Conservation (phyloP, 805 yeast genomes). For the Metahyphopichia silvanorum region DNA sequence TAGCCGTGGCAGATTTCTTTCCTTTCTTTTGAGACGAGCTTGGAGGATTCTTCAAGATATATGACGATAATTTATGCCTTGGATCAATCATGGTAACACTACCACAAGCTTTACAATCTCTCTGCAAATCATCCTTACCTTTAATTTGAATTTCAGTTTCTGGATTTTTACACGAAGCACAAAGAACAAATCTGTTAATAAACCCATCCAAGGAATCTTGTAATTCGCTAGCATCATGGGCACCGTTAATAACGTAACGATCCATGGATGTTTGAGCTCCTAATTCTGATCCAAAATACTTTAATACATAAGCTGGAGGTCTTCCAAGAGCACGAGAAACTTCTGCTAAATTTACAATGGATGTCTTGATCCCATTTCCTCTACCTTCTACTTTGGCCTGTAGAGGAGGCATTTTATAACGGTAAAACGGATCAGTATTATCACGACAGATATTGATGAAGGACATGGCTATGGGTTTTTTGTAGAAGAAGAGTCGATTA, state of each 20-base stretch:
- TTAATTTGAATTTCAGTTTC: conserved; percentile 88
- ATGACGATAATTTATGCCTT: conserved; percentile 82
- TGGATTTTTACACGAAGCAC: conserved; percentile 95
- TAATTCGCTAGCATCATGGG: conserved; percentile 82
- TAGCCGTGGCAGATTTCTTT: conserved; percentile 81
- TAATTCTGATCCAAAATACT: conserved; percentile 92
- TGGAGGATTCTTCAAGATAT: conserved; percentile 87
- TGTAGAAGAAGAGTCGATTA: neutral
- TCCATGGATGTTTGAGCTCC: conserved; percentile 92
- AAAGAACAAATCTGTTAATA: conserved; percentile 86
- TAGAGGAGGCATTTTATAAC: conserved; percentile 98
- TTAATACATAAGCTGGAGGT: conserved; percentile 88
- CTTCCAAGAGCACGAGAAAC: conserved; percentile 93
- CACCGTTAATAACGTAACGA: conserved; percentile 91
- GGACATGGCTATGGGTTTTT: conserved; percentile 52
- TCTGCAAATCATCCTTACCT: conserved; percentile 69
- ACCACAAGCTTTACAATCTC: conserved; percentile 99
- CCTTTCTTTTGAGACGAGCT: conserved; percentile 57
- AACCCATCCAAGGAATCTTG: conserved; percentile 95
- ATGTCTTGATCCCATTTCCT: conserved; percentile 98
- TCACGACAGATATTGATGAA: conserved; percentile 93
- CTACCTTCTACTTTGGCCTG: conserved; percentile 97
- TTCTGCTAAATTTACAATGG: conserved; percentile 83
- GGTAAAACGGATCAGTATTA: conserved; percentile 96
- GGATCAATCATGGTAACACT: conserved; percentile 79